phyloP scores from a whole-genome alignment of 352 stramenopile genomes.

The Pythium periplocum region DNA sequence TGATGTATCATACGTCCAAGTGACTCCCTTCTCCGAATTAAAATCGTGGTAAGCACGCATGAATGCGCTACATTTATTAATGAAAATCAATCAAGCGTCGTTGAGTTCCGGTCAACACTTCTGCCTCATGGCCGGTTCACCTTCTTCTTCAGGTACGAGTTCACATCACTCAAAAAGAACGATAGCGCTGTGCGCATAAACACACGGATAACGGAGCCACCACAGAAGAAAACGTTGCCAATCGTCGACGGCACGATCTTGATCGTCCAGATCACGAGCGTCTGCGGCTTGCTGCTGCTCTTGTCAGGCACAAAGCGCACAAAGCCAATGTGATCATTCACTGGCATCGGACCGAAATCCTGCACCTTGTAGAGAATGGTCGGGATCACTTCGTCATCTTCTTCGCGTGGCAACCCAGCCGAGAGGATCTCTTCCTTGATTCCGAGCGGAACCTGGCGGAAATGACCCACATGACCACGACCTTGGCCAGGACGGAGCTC shows the following conservation, averaged over 20 bases:
- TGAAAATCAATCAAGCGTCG: too few relatives aligned
- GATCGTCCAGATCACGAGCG: slow-evolving; percentile 48
- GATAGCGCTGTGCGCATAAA: slow-evolving; percentile 24
- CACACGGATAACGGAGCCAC: slow-evolving; percentile 39
- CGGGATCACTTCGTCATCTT: slow-evolving; percentile 29
- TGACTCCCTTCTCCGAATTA: too few relatives aligned
- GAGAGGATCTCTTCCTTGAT: slow-evolving; percentile 68
- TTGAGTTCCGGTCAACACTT: background rate
- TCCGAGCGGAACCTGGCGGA: slow-evolving; percentile 37
- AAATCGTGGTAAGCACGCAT: too few relatives aligned
- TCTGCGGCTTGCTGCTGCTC: slow-evolving; percentile 14
- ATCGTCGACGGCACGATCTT: slow-evolving; percentile 48
- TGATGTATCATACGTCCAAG: too few relatives aligned
- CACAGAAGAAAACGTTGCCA: slow-evolving; percentile 48
- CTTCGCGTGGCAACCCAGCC: slow-evolving; percentile 29
- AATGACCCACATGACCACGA: slow-evolving; percentile 48
- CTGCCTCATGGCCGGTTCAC: slow-evolving; percentile 1
- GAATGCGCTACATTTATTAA: too few relatives aligned
- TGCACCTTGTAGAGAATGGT: slow-evolving; percentile 47
- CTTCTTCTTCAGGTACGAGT: slow-evolving; percentile 11
- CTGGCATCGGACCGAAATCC: slow-evolving; percentile 33
- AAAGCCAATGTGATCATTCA: slow-evolving; percentile 42
- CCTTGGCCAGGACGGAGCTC: slow-evolving; percentile 46
- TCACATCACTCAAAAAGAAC: slow-evolving; percentile 20
- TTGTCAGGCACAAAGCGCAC: slow-evolving; percentile 59